A percentile compares a stretch with the other conserved stretches of the same genome.
Conservation (phyloP, 495 filamentous ascomycete species). For the Aspergillus affinis region DNA sequence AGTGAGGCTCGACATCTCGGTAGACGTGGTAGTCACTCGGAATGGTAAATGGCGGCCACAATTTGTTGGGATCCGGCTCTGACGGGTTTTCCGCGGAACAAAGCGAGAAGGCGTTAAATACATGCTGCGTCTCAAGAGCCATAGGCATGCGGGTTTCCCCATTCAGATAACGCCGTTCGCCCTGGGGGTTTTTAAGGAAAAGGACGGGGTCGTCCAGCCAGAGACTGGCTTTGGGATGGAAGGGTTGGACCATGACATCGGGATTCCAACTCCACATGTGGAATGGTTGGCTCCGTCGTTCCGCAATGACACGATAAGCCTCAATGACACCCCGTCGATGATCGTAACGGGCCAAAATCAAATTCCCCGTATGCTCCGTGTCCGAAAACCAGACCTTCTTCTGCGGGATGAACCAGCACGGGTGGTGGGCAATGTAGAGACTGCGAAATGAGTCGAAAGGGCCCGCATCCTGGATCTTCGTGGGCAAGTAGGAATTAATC, state of each 20-base stretch:
- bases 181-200: conserved; percentile 48
- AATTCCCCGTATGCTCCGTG: conserved; percentile 60
- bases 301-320: conserved; percentile 72
- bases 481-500: conserved; percentile 62
- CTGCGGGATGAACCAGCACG: conserved; percentile 79
- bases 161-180: conserved; percentile 23
- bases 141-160: conserved; percentile 57
- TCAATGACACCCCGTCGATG: conserved; percentile 71
- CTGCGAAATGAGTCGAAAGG: conserved; percentile 62
- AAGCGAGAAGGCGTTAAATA: conserved; percentile 49
- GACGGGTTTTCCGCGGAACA: conserved; percentile 39
- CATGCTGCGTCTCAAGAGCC: conserved; percentile 39
- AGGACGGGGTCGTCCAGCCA: conserved; percentile 72
- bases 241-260: conserved; percentile 71
- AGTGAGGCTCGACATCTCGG: conserved; percentile 30
- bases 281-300: conserved; percentile 49
- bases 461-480: conserved; percentile 42
- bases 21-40: conserved; percentile 50
- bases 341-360: conserved; percentile 75
- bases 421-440: conserved; percentile 72
- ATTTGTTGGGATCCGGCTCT: conserved; percentile 29
- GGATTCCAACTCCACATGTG: conserved; percentile 63
- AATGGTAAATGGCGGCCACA: conserved; percentile 77
- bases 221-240: conserved; percentile 65
- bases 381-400: conserved; percentile 88